Conservation (phyloP, 345 rosid genomes). For the Laguncularia racemosa region DNA sequence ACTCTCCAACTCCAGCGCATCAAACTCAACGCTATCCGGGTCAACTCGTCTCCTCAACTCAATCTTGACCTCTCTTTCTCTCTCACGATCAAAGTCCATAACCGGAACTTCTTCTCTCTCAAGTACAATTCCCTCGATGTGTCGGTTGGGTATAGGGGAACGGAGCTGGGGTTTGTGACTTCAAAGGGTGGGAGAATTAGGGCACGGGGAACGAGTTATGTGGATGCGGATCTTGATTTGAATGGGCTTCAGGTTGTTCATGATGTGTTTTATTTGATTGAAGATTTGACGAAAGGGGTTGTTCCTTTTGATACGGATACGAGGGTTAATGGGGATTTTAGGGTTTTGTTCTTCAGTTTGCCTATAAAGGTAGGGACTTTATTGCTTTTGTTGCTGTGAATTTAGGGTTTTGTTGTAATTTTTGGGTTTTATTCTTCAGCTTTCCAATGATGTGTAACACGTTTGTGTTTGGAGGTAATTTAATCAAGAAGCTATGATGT, state of each 20-base stretch:
- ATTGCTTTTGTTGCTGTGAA: not conserved
- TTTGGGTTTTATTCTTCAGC: not conserved
- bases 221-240: slow-evolving; percentile 68
- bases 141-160: slow-evolving; percentile 72
- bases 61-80: slow-evolving; percentile 67
- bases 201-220: slow-evolving; percentile 57
- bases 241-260: slow-evolving; percentile 60
- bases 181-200: slow-evolving; percentile 50
- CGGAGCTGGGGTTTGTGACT: slow-evolving; percentile 57
- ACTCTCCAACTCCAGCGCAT: slow-evolving; percentile 39
- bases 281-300: slow-evolving; percentile 61
- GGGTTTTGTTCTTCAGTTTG: slow-evolving; percentile 47
- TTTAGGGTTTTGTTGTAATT: not conserved
- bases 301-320: slow-evolving; percentile 61
- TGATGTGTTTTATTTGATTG: slow-evolving; percentile 70
- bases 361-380: slow-evolving; percentile 53
- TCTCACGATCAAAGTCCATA: slow-evolving; percentile 49
- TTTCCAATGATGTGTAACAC: not conserved
- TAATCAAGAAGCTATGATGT: no score
- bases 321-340: slow-evolving; percentile 45
- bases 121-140: slow-evolving; percentile 50
- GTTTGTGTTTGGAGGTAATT: no score
- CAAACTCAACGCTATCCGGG: slow-evolving; percentile 46
- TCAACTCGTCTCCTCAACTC: slow-evolving; percentile 33
- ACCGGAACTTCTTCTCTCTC: slow-evolving; percentile 60